phyloP scores from a whole-genome alignment of 495 filamentous ascomycete species.

The Xylaria sp. region DNA sequence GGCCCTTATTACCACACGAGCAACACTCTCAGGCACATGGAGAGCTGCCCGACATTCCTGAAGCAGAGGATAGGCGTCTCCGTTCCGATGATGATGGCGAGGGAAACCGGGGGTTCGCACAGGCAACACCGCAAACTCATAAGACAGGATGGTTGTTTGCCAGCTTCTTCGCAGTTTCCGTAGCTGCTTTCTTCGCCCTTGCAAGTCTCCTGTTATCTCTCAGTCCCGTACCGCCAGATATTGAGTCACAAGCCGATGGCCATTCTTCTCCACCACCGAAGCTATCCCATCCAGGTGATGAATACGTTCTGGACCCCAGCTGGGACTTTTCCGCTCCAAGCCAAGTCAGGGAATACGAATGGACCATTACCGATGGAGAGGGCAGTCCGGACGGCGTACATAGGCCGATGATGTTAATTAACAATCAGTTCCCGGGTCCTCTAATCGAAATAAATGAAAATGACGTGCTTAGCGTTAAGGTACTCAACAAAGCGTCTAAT shows the following conservation, averaged over 20 bases:
- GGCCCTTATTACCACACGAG: not conserved
- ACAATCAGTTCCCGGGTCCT: conserved; percentile 61
- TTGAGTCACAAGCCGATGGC: not conserved
- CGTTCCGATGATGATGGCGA: conserved; percentile 6
- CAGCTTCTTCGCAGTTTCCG: not conserved
- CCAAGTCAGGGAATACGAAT: conserved; percentile 55
- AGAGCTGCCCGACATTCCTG: not conserved
- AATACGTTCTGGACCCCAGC: conserved; percentile 51
- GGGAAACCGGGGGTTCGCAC: not conserved
- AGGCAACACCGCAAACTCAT: not conserved
- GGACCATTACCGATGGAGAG: conserved; percentile 56
- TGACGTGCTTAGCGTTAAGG: conserved; percentile 54
- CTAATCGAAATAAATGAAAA: conserved; percentile 57
- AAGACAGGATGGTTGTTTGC: conserved; percentile 9
- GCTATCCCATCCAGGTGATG: not conserved
- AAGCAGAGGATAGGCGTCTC: conserved; percentile 7
- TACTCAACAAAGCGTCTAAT: conserved; percentile 53
- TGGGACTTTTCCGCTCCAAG: conserved; percentile 54
- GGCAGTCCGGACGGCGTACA: conserved; percentile 62
- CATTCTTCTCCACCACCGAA: not conserved
- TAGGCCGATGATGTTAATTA: conserved; percentile 57
- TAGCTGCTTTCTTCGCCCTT: conserved; percentile 8
- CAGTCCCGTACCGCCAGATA: not conserved
- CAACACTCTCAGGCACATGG: not conserved
- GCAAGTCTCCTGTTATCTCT: conserved; percentile 22